Conservation (phyloP, 2,329 filamentous ascomycete genomes). For the Beauveria caledonica region DNA sequence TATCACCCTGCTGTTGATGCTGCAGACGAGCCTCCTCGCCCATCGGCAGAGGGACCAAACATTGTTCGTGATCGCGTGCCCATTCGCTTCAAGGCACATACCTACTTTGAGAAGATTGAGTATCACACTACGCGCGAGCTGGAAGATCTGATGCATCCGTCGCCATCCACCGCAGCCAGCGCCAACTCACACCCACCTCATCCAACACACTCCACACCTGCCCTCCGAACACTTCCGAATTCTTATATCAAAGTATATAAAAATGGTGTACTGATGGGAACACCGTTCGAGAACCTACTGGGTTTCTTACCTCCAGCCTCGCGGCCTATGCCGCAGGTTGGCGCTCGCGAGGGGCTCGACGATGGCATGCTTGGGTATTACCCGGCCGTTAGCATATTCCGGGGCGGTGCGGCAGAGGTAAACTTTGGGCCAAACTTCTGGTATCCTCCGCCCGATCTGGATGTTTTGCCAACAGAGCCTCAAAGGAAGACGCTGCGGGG, state of each 20-base stretch:
- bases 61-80: conserved; percentile 93
- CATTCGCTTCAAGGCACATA: conserved; percentile 86
- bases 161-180: conserved; percentile 36
- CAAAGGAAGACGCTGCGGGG: conserved; percentile 39
- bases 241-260: conserved; percentile 87
- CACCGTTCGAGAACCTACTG: conserved; percentile 78
- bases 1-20: conserved; percentile 81
- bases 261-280: conserved; percentile 80
- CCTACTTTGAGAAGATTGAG: conserved; percentile 89
- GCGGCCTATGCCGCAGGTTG: conserved; percentile 59
- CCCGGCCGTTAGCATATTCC: conserved; percentile 85
- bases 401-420: conserved; percentile 81
- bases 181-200: conserved; percentile 53
- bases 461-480: conserved; percentile 25
- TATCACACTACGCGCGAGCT: conserved; percentile 83
- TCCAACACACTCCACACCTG: conserved; percentile 62
- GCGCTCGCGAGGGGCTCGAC: conserved; percentile 78
- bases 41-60: conserved; percentile 57
- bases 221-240: conserved; percentile 78
- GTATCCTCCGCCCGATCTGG: conserved; percentile 63
- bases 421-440: conserved; percentile 95
- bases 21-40: conserved; percentile 45
- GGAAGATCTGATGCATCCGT: conserved; percentile 72
- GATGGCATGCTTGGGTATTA: conserved; percentile 96
- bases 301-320: conserved; percentile 89